Evolutionary conservation across 306 rosid genomes (phyloP), one percentile per base, ranked within the genome.

Genomic region (Medicago ruthenica): DNA sequence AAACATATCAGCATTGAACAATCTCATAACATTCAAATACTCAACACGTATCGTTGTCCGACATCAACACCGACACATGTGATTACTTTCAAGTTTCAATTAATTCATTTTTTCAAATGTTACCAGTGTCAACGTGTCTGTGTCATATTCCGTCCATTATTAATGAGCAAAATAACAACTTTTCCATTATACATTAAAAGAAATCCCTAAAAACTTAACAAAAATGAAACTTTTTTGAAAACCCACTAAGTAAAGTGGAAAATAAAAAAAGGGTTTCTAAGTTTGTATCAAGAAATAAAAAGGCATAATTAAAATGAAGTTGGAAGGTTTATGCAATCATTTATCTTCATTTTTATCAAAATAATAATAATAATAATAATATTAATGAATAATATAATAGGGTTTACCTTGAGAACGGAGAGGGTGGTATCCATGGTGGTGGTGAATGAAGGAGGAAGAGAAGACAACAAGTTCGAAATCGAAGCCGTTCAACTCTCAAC

Each of bases 401-500:
- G 81, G 36, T 12, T 15, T 61, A 89, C 92, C 87, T 91, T 89
- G 83, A 91, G 91, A 74, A 87, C 67, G 15, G 89, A 64, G 82
- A 80, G 82, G 76, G 86, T 71, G 15, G 84, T 11, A 2, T 74
- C 76, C 86, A 79, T 79, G 62, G 75, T 54, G 67, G 72, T 61
- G 75, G 80, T 54, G 77, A 9, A 3, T 36, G 18, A 63, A 83
- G 37, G 70, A 58, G 18, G 69, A 77, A 51, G 51, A 34, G 51
- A 12, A 44, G 31, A 42, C 73, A 40, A 61, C 11, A 8, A 57
- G 11, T 61, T 41, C 22, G 37, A 57, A 55, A 70, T 18, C 53
- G 24, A 61, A 37, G 67, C 6, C 13, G 12, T 31, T 61, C 13
- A n/a, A 61, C 68, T 21, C 37, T 12, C 7, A 45, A 16, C 27